Evolutionary conservation across 768 basidiomycete species (phyloP).

Genomic region (Pleurotus giganteus): DNA sequence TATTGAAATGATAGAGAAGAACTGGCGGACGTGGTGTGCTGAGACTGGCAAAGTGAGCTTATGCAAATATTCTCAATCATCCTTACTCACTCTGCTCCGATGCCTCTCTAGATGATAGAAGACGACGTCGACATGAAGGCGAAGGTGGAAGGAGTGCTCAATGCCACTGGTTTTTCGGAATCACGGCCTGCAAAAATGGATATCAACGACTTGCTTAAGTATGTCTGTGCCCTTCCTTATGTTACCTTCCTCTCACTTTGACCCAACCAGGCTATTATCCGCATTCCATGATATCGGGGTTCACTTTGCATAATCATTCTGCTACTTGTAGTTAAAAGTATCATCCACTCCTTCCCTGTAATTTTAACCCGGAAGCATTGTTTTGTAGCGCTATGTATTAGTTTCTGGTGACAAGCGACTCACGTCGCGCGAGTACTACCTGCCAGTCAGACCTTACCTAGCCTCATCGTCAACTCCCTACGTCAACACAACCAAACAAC

Average conservation of each 20-base stretch:
- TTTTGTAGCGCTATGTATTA: no score
- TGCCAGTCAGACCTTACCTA: no score
- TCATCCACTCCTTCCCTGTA: neutral
- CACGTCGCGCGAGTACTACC: no score
- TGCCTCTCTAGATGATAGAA: constrained; percentile 53
- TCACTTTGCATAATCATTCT: constrained; percentile 56
- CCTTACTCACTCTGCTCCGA: neutral
- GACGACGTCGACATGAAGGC: constrained; percentile 68
- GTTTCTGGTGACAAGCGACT: no score
- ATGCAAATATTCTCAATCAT: neutral
- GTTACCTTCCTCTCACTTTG: constrained; percentile 5
- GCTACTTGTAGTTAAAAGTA: neutral
- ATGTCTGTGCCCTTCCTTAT: constrained; percentile 22
- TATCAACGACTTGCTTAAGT: constrained; percentile 89
- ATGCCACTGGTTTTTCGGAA: constrained; percentile 70
- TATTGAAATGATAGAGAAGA: constrained; percentile 89
- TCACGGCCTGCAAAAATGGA: constrained; percentile 91
- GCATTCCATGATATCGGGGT: constrained; percentile 76
- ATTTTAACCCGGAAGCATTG: no score
- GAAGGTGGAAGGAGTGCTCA: constrained; percentile 70
- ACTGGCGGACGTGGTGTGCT: constrained; percentile 91
- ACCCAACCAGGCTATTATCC: constrained; percentile 52
- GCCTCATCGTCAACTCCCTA: no score
- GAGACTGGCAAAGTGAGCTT: constrained; percentile 60
- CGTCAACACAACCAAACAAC: neutral